A percentile compares a stretch with the other conserved stretches of the same genome.
These are phyloP conservation scores for Vaccinium darrowii DNA, from an alignment of 148 eudicot genomes.

Conservation along the genomic window DNA sequence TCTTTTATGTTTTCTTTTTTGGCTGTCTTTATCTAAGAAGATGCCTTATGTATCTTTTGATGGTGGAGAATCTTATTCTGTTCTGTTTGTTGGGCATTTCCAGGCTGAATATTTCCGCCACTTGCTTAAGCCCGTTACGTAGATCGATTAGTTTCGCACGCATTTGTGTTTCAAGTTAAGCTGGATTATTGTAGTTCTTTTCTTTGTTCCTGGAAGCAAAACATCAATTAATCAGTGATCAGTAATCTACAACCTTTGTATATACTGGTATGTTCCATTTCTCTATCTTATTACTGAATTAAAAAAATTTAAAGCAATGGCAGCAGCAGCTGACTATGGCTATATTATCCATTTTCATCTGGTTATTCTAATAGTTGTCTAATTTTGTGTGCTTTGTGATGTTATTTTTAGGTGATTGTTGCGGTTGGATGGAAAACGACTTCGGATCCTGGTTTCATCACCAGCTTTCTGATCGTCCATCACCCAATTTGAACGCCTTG, in stretches of 20 bases:
- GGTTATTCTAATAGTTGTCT: neutral
- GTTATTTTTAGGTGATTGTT: conserved; percentile 34
- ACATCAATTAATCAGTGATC: conserved; percentile 34
- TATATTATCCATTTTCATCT: neutral
- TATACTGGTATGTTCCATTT: conserved; percentile 36
- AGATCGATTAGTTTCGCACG: conserved; percentile 34
- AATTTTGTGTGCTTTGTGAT: neutral
- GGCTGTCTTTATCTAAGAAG: neutral
- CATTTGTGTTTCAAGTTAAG: conserved; percentile 43
- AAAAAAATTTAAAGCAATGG: neutral
- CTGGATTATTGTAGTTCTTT: conserved; percentile 45
- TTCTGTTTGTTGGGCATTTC: conserved; percentile 30
- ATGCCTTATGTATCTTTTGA: neutral
- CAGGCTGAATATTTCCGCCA: conserved; percentile 99
- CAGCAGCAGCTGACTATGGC: too few species aligned
- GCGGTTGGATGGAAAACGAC: conserved; percentile 70
- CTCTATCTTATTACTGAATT: neutral
- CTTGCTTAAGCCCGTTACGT: conserved; percentile 96
- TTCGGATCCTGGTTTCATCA: conserved; percentile 44
- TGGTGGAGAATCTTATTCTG: conserved; percentile 16
- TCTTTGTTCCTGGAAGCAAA: conserved; percentile 37
- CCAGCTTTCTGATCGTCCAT: conserved; percentile 38
- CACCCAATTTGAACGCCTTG: conserved; percentile 34
- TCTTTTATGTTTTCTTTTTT: neutral
- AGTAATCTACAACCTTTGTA: conserved; percentile 20